Evolutionary conservation across 805 yeast genomes (phyloP), one percentile per base, ranked within the genome.

Genomic region (Ogataea pilisensis): DNA sequence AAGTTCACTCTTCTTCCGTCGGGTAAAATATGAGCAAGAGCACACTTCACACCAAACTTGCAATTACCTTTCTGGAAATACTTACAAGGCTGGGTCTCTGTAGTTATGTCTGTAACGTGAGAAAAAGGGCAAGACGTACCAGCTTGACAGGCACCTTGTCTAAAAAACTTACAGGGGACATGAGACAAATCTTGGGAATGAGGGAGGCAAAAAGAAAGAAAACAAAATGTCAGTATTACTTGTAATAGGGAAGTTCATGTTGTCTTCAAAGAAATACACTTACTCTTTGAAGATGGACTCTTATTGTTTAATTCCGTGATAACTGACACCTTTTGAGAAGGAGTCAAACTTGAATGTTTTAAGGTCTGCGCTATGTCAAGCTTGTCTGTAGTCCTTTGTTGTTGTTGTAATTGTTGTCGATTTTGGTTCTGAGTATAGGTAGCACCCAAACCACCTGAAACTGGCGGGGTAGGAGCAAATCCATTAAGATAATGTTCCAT

Each of bases 51-150:
- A 4, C 99, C 99, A 63, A 91, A 91, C 65, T 89, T 89, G 65
- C 99, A 91, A 58, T 89, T 88, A n/a, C 98, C 98, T 65, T 86
- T 86, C 55, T 85, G 93, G 62, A 87, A 91, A 64, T 90, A 91
- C 69, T 89, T 90, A 72, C 99, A 91, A 6, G 90, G 87, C 32
- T 73, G 68, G 34, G 71, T 63, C 36, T 75, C 80, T 27, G 68
- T 64, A n/a, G 71, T 59, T 5, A 75, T 69, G 41, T 82, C 85
- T 38, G 77, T 57, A 35, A 83, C 72, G 60, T 91, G 99, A 26
- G 93, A 81, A 59, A 91, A 91, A 2, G 96, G 96, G 61, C 99
- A 91, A 1, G 91, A 72, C 38, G 69, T 71, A 11, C 98, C 98
- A 1, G 98, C 98, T 63, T 90, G 97, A 62, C 99, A 91, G 14